Evolutionary conservation across 2,329 filamentous ascomycete species (phyloP).

Genomic region (Teratosphaeriaceae sp.): DNA sequence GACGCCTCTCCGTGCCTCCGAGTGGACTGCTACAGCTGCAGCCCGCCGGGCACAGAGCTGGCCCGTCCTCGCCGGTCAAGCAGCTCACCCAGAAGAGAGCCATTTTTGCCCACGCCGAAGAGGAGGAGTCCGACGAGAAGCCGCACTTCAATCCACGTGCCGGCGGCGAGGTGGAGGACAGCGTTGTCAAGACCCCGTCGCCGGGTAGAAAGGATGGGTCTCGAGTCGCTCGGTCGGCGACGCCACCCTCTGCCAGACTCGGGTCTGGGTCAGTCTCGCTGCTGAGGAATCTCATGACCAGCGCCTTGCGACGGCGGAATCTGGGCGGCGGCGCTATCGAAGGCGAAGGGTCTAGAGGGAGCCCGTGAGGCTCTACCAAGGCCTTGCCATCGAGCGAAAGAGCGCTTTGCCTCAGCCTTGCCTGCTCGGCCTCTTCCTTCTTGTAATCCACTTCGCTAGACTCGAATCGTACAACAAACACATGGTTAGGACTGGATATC

Average conservation of each 20-base stretch:
- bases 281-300: slow-evolving; percentile 5
- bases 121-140: too few species aligned
- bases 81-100: background rate
- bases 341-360: too few species aligned
- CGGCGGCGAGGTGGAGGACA: background rate
- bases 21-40: background rate
- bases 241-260: slow-evolving; percentile 4
- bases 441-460: too few species aligned
- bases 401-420: too few species aligned
- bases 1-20: slow-evolving; percentile 11
- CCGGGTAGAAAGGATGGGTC: background rate
- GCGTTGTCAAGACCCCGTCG: background rate
- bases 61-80: background rate
- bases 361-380: too few species aligned
- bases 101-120: too few species aligned
- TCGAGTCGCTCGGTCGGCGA: slow-evolving; percentile 1
- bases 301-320: slow-evolving; percentile 3
- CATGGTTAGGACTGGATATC: too few species aligned
- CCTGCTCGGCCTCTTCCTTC: too few species aligned
- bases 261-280: slow-evolving; percentile 2
- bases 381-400: too few species aligned
- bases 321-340: background rate
- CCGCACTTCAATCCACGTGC: background rate
- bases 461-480: too few species aligned
- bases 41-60: background rate